A percentile compares a stretch with the other conserved stretches of the same genome.
Conservation (phyloP, 2,329 filamentous ascomycete species). For the Beauveria bassiana region DNA sequence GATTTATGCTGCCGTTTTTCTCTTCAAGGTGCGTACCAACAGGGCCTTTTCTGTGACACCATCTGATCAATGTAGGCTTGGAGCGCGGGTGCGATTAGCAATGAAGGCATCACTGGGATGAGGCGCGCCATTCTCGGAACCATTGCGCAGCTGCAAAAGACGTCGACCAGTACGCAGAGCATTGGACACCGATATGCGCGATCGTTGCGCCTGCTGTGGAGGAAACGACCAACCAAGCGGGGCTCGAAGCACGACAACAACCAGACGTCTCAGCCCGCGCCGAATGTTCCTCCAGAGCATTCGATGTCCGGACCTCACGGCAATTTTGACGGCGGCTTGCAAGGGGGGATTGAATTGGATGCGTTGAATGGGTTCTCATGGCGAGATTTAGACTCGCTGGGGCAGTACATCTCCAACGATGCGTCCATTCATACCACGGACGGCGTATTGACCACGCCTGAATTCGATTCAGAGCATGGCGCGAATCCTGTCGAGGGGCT, state of each 20-base stretch:
- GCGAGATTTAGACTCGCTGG: conserved; percentile 52
- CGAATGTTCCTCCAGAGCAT: conserved; percentile 21
- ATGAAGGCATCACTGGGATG: conserved; percentile 45
- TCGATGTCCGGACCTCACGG: background rate
- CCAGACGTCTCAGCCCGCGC: conserved; percentile 17
- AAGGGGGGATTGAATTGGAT: conserved; percentile 30
- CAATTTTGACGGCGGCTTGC: conserved; percentile 14
- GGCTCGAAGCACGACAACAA: conserved; percentile 12
- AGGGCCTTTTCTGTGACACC: background rate
- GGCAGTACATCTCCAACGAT: conserved; percentile 38
- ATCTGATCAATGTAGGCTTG: conserved; percentile 32
- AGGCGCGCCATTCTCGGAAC: conserved; percentile 50
- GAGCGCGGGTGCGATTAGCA: conserved; percentile 51
- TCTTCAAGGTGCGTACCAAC: conserved; percentile 47
- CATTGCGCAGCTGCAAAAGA: conserved; percentile 50
- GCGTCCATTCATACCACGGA: conserved; percentile 17
- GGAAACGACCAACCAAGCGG: conserved; percentile 23
- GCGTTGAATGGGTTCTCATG: conserved; percentile 51
- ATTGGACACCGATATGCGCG: conserved; percentile 55
- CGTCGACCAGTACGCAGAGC: conserved; percentile 49
- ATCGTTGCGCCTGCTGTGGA: conserved; percentile 53
- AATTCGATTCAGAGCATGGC: conserved; percentile 21
- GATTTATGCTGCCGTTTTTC: conserved; percentile 57
- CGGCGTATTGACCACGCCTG: conserved; percentile 19
- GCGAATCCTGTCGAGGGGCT: conserved; percentile 7